These are phyloP conservation scores for Phellinidium pouzarii DNA, from an alignment of 1,284 basidiomycete genomes.

Conservation along the genomic window DNA sequence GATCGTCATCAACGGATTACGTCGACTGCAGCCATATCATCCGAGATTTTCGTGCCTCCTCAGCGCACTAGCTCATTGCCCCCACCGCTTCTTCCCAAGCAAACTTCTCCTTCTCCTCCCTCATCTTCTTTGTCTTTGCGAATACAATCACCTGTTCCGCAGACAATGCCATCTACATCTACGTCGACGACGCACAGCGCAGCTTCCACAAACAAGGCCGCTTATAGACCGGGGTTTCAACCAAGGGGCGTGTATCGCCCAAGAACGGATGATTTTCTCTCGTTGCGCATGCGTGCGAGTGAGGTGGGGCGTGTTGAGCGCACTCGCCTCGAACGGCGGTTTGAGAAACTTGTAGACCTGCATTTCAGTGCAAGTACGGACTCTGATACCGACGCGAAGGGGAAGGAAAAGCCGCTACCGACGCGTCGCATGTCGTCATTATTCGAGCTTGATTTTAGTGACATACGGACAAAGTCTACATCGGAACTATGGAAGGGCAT, in stretches of 20 bases:
- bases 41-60: conserved; percentile 8
- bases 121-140: conserved; percentile 23
- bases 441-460: conserved; percentile 54
- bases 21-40: neutral
- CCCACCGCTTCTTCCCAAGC: conserved; percentile 23
- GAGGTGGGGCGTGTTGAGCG: conserved; percentile 70
- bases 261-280: conserved; percentile 75
- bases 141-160: conserved; percentile 22
- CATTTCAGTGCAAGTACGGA: conserved; percentile 57
- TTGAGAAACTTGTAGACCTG: conserved; percentile 80
- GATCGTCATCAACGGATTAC: conserved; percentile 4
- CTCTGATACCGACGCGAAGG: conserved; percentile 19
- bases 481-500: conserved; percentile 57
- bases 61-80: conserved; percentile 18
- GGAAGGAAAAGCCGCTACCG: conserved; percentile 19
- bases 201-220: conserved; percentile 34
- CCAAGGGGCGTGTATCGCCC: conserved; percentile 67
- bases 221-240: conserved; percentile 78
- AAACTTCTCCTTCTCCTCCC: conserved; percentile 26
- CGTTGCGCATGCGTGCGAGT: conserved; percentile 44
- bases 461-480: conserved; percentile 51
- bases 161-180: conserved; percentile 19
- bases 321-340: conserved; percentile 70
- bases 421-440: conserved; percentile 53
- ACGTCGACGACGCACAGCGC: conserved; percentile 16